Evolutionary conservation across 345 rosid species (phyloP), one percentile per base, ranked within the genome.

Genomic region (Kandelia obovata): DNA sequence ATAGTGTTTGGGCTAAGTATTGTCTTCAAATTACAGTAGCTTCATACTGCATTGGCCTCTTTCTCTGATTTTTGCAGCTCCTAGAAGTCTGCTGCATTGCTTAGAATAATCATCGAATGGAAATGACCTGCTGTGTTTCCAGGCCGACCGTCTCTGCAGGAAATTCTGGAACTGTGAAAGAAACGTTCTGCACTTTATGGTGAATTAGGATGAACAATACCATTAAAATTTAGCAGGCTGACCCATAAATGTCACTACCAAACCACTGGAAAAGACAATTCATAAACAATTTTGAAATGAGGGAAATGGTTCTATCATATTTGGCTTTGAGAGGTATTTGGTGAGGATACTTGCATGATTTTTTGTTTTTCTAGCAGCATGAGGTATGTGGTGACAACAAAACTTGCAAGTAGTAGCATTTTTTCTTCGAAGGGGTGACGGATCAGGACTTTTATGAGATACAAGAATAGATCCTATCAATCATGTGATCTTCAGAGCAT

Each of bases 1-100:
- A 91, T 81, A 83, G 88, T 71, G 75, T 89, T 52, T 93, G 98
- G 97, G 98, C 96, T 57, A 91, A 89, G 58, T 89, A 88, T 70
- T 87, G 96, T 53, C 94, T 91, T 76, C 97, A 84, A 66, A 58
- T 91, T 53, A 91, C 97, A 11, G 98, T 89, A 74, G 46, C 58
- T 53, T 10, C 59, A 39, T 1, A 7, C 21, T 67, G 32, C 23
- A 71, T 43, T 9, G n/a, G 64, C 59, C 46, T 27, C 62, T 53
- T 59, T n/a, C 27, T 26, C 11, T 53, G 28, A 58, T 16, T 27
- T 39, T 21, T 61, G 53, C 26, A 11, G 49, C 56, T 53, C 31
- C 7, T 35, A 1, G 30, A 8, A 53, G 51, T 58, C 46, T 71
- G 34, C 31, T 66, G n/a, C 60, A 13, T 35, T 71, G 17, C 11